Percentiles rank a stretch among this genome's conserved stretches.
phyloP scores from a whole-genome alignment of 495 filamentous ascomycete species.

The Penicillium herquei region DNA sequence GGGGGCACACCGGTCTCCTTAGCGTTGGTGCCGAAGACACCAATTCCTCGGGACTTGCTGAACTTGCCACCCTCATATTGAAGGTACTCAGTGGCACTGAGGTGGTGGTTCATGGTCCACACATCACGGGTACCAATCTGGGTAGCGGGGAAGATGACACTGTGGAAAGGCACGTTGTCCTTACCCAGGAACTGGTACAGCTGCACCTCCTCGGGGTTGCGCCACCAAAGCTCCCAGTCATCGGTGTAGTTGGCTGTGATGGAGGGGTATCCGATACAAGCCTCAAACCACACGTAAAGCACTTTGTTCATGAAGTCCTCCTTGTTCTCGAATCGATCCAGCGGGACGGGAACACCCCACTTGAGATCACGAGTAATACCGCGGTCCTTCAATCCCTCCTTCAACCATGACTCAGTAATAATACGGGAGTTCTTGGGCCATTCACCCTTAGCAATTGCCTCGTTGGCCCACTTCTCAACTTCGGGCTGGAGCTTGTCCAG shows the following conservation, averaged over 20 bases:
- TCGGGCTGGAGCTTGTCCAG: slow-evolving; percentile 76
- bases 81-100: slow-evolving; percentile 91
- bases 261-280: slow-evolving; percentile 92
- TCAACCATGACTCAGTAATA: slow-evolving; percentile 76
- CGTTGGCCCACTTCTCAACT: slow-evolving; percentile 68
- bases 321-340: slow-evolving; percentile 1
- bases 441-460: slow-evolving; percentile 55
- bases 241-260: slow-evolving; percentile 93
- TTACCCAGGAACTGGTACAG: slow-evolving; percentile 99
- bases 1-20: slow-evolving; percentile 83
- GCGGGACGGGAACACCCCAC: slow-evolving; percentile 78
- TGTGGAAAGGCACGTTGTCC: slow-evolving; percentile 93
- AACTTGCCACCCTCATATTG: slow-evolving; percentile 97
- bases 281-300: slow-evolving; percentile 98
- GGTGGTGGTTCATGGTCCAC: slow-evolving; percentile 89
- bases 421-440: slow-evolving; percentile 77
- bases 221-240: slow-evolving; percentile 95
- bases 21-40: slow-evolving; percentile 88
- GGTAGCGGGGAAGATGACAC: slow-evolving; percentile 85
- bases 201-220: slow-evolving; percentile 79
- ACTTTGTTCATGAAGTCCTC: slow-evolving; percentile 75
- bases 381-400: slow-evolving; percentile 75
- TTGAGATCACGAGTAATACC: slow-evolving; percentile 91
- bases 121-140: slow-evolving; percentile 79
- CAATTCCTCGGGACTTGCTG: slow-evolving; percentile 84